Evolutionary conservation across 352 stramenopile genomes (phyloP).

Genomic region (Globisporangium heterothallicum): DNA sequence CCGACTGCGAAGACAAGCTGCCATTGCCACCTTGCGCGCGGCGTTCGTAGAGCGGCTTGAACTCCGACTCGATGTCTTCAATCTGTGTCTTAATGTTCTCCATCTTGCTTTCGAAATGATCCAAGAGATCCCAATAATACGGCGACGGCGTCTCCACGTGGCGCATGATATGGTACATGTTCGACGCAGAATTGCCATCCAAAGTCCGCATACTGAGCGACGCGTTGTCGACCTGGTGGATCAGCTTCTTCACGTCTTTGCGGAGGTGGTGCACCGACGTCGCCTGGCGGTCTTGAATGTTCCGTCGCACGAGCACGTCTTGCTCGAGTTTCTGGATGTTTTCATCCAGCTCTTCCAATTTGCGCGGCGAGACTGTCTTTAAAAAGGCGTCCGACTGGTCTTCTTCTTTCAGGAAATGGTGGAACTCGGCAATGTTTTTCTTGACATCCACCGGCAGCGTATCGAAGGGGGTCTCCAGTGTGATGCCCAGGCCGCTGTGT

Average conservation of each 20-base stretch:
- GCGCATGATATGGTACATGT: constrained; percentile 59
- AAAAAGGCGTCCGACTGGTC: constrained; percentile 71
- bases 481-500: constrained; percentile 33
- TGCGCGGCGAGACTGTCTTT: constrained; percentile 55
- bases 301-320: constrained; percentile 52
- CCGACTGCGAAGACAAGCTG: constrained; percentile 3
- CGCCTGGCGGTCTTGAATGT: constrained; percentile 51
- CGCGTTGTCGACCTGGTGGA: constrained; percentile 66
- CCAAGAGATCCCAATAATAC: constrained; percentile 77
- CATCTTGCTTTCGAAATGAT: constrained; percentile 72
- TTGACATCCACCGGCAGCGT: constrained; percentile 62
- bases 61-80: constrained; percentile 60
- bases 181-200: constrained; percentile 38
- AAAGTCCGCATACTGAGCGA: constrained; percentile 61
- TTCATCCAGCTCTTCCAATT: constrained; percentile 44
- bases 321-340: constrained; percentile 61
- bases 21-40: constrained; percentile 2
- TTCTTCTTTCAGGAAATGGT: constrained; percentile 65
- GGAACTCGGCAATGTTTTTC: constrained; percentile 74
- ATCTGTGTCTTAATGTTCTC: constrained; percentile 68
- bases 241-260: constrained; percentile 68
- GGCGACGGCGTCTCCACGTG: constrained; percentile 73
- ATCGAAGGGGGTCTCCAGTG: constrained; percentile 73
- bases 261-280: constrained; percentile 59
- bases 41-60: constrained; percentile 45